Evolutionary conservation across 352 stramenopile genomes (phyloP), one percentile per base, ranked within the genome.

Genomic region (Globisporangium lucens): DNA sequence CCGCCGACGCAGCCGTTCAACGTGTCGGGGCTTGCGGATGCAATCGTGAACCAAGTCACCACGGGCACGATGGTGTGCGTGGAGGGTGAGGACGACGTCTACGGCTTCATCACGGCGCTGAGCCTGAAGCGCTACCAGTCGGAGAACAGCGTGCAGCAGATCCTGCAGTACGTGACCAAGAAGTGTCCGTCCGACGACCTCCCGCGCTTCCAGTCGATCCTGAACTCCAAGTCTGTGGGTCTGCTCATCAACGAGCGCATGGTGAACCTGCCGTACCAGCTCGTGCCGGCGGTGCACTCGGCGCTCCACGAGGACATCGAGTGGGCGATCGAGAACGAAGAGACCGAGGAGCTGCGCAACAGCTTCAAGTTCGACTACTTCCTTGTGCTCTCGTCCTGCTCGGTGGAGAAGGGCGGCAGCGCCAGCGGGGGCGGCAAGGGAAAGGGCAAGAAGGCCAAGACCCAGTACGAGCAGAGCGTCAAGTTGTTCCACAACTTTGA

Each of bases 401-500:
- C 78, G 5, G 74, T 87, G 22, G 82, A 91, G 55, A 86, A 83
- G 64, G 78, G 68, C 46, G 61, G 75, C 46, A 69, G 70, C 10
- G 68, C 64, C 49, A 66, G 51, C 17, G 65, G 56, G 15, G n/a
- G 35, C n/a, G 61, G 56, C 20, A 61, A 61, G 12, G 56, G 71
- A 35, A 89, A 87, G 55, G 74, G 78, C 57, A 93, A 93, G 73
- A 94, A 93, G 74, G 74, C 75, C 65, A 93, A 94, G 75, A 89
- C 73, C 22, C 57, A 82, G 58, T 87, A 91, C 71, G 81, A 80
- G 35, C 75, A 89, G 67, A 87, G 68, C 17, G 76, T 74, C 61
- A 93, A 90, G 80, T 82, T 90, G 64, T 95, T 89, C 66, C 70
- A 82, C 72, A 93, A 95, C 73, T 95, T 95, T 69, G 88, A 95